Evolutionary conservation across 441 rosid species (phyloP).

Genomic region (Brassica balearica): DNA sequence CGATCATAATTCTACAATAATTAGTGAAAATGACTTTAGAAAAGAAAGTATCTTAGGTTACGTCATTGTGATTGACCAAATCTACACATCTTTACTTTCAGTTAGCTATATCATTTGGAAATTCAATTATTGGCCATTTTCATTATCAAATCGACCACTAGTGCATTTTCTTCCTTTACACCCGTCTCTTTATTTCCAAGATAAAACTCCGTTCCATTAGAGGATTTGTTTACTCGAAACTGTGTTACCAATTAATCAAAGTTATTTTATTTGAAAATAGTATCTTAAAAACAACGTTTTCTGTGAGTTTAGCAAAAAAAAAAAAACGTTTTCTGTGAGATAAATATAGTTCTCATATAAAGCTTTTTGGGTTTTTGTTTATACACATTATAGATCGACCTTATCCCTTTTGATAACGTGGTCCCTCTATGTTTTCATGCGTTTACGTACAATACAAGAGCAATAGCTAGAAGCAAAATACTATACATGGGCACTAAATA

Average conservation of each 20-base stretch:
- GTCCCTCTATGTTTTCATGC: slow-evolving; percentile 37
- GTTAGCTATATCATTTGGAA: slow-evolving; percentile 11
- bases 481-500: not conserved
- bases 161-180: no score
- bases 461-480: not conserved
- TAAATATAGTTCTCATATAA: not conserved
- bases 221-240: no score
- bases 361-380: slow-evolving; percentile 5
- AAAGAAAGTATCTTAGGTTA: slow-evolving; percentile 28
- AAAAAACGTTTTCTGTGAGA: slow-evolving; percentile 8
- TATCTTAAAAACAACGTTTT: not conserved
- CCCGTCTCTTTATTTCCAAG: no score
- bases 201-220: no score
- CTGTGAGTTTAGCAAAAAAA: no score
- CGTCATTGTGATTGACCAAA: slow-evolving; percentile 36
- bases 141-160: not conserved
- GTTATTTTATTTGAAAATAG: not conserved
- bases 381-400: slow-evolving; percentile 26
- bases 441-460: slow-evolving; percentile 37
- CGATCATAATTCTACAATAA: slow-evolving; percentile 11
- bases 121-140: slow-evolving; percentile 37
- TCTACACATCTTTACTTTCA: slow-evolving; percentile 15
- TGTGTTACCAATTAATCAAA: not conserved
- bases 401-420: slow-evolving; percentile 27
- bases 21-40: slow-evolving; percentile 23